A percentile compares a stretch with the other conserved stretches of the same genome.
Evolutionary conservation across 768 basidiomycete genomes (phyloP).

Genomic region (Pholiota molesta): DNA sequence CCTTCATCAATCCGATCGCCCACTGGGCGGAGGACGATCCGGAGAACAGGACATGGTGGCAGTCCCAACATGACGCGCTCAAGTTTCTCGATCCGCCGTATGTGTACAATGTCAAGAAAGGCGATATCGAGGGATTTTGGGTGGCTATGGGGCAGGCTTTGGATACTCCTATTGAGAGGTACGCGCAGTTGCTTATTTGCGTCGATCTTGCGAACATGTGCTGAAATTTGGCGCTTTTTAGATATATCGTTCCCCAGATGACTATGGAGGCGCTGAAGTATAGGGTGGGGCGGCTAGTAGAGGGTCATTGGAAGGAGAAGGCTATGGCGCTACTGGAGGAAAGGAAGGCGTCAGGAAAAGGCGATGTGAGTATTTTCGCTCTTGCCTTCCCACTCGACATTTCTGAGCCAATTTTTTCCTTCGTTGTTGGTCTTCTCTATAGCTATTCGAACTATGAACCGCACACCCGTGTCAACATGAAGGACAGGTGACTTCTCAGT

Average conservation of each 20-base stretch:
- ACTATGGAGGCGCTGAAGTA: conserved; percentile 5
- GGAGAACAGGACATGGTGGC: conserved; percentile 3
- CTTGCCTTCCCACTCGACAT: neutral
- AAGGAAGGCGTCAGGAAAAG: neutral
- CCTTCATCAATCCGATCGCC: conserved; percentile 8
- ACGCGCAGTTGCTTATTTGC: neutral
- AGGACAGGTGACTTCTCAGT: too few species aligned
- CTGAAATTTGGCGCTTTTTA: neutral
- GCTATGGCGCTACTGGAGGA: neutral
- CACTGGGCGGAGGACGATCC: conserved; percentile 1
- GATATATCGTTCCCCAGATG: conserved; percentile 9
- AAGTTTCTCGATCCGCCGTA: conserved; percentile 8
- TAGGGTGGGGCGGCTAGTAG: neutral
- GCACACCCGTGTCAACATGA: too few species aligned
- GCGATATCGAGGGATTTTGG: conserved; percentile 4
- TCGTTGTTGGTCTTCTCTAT: neutral
- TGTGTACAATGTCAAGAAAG: conserved; percentile 8
- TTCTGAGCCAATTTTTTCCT: neutral
- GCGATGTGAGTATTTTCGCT: neutral
- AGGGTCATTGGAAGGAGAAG: conserved; percentile 6
- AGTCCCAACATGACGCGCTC: conserved; percentile 2
- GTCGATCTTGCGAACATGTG: neutral
- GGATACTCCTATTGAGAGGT: conserved; percentile 5
- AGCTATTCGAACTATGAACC: neutral
- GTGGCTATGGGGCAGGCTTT: neutral